Evolutionary conservation across 31 red algal genomes (phyloP), one percentile per base, ranked within the genome.

Genomic region (Porphyra umbilicalis): DNA sequence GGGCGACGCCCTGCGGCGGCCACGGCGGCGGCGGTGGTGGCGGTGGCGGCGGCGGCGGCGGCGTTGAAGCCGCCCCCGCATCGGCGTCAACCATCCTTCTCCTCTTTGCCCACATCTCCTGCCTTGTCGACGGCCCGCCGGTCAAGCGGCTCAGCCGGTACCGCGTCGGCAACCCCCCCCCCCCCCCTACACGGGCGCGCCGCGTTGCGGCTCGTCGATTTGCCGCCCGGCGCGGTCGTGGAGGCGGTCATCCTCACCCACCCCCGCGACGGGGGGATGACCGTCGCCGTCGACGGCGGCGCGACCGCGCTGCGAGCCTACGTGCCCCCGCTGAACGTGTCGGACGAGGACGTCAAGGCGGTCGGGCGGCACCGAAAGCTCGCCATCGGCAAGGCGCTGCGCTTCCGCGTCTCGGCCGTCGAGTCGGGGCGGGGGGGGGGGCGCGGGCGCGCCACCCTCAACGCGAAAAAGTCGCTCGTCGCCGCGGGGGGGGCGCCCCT

Each of bases 21-120:
- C n/a, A n/a, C n/a, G n/a, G n/a, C n/a, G n/a, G n/a, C n/a, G n/a
- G n/a, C n/a, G n/a, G n/a, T n/a, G n/a, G n/a, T n/a, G n/a, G n/a
- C n/a, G n/a, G n/a, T n/a, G n/a, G n/a, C n/a, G n/a, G n/a, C n/a
- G n/a, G n/a, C n/a, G n/a, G n/a, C n/a, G n/a, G n/a, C n/a, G n/a
- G n/a, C n/a, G n/a, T n/a, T n/a, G n/a, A n/a, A n/a, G n/a, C n/a
- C n/a, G n/a, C n/a, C n/a, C n/a, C n/a, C n/a, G n/a, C n/a, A n/a
- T n/a, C n/a, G n/a, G n/a, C n/a, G n/a, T n/a, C n/a, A n/a, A n/a
- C n/a, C 57, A 71, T 29, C 25, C 57, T 83, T 20, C 89, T 84
- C 30, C 77, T 92, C 75, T 87, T 92, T 83, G 89, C 89, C 29
- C 85, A 92, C 57, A 33, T 92, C 67, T 87, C 81, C 75, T 81